These are phyloP conservation scores for Bondarzewia mesenterica DNA, from an alignment of 1,284 basidiomycete species.

Conservation along the genomic window DNA sequence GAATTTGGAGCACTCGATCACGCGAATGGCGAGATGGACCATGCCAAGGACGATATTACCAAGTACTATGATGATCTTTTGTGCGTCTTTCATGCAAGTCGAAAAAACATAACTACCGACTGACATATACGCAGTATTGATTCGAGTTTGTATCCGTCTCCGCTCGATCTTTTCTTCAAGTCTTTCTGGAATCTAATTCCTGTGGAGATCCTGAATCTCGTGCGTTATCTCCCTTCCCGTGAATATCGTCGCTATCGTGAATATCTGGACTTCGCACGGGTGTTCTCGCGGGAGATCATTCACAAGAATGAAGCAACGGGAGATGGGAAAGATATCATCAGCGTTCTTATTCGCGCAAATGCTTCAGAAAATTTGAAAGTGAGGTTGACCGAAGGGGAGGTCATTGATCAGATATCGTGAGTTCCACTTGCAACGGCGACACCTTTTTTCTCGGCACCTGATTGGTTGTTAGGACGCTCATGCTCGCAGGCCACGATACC, in stretches of 20 bases:
- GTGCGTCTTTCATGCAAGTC: conserved; percentile 5
- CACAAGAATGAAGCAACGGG: conserved; percentile 8
- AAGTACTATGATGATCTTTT: conserved; percentile 13
- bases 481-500: conserved; percentile 27
- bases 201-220: conserved; percentile 9
- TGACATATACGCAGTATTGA: conserved; percentile 9
- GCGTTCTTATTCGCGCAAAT: conserved; percentile 20
- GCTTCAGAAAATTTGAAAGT: conserved; percentile 13
- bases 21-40: conserved; percentile 9
- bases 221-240: conserved; percentile 17
- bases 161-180: conserved; percentile 14
- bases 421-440: background rate
- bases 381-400: conserved; percentile 19
- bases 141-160: conserved; percentile 13
- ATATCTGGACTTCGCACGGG: conserved; percentile 15
- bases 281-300: conserved; percentile 14
- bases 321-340: conserved; percentile 21
- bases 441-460: background rate
- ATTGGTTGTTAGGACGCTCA: conserved; percentile 16
- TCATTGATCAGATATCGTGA: conserved; percentile 21
- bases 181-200: conserved; percentile 20
- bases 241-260: conserved; percentile 18
- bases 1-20: conserved; percentile 16
- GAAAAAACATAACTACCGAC: background rate
- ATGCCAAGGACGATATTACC: conserved; percentile 7